phyloP scores from a whole-genome alignment of 257 asterid species.

The Salvia miltiorrhiza region DNA sequence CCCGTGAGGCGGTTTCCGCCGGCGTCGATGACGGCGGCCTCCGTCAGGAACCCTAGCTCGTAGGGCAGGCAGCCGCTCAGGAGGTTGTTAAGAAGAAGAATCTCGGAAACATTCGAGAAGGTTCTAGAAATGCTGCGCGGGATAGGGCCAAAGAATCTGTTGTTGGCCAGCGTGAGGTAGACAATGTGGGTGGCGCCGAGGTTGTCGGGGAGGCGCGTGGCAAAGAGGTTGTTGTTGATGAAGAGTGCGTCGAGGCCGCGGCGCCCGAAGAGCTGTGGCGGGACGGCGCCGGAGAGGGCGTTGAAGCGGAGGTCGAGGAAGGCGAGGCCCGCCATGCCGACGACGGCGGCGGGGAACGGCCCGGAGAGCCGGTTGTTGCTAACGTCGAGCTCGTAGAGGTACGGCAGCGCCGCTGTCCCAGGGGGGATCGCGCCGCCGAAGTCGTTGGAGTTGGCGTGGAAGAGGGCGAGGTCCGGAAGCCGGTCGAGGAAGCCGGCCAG shows the following conservation, averaged over 20 bases:
- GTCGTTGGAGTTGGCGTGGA: slow-evolving; percentile 76
- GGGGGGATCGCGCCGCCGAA: slow-evolving; percentile 53
- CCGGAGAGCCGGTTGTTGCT: slow-evolving; percentile 76
- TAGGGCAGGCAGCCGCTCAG: slow-evolving; percentile 61
- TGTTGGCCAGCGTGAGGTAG: slow-evolving; percentile 66
- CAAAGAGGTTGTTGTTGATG: slow-evolving; percentile 64
- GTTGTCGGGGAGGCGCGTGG: slow-evolving; percentile 44
- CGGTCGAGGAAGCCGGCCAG: slow-evolving; percentile 67
- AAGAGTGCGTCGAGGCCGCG: slow-evolving; percentile 49
- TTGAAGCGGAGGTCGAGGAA: slow-evolving; percentile 73
- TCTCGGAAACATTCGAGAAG: slow-evolving; percentile 37
- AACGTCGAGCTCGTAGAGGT: slow-evolving; percentile 67
- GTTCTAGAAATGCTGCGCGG: slow-evolving; percentile 38
- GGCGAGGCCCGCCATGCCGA: slow-evolving; percentile 42
- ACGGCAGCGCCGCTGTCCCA: slow-evolving; percentile 41
- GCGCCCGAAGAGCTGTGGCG: slow-evolving; percentile 49
- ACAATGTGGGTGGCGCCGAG: slow-evolving; percentile 19
- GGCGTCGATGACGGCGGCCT: slow-evolving; percentile 50
- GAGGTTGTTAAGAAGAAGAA: slow-evolving; percentile 41
- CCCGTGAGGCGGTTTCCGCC: slow-evolving; percentile 58
- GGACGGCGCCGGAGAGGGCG: slow-evolving; percentile 59
- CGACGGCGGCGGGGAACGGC: slow-evolving; percentile 46
- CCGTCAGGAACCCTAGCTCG: slow-evolving; percentile 51
- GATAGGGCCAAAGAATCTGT: slow-evolving; percentile 66
- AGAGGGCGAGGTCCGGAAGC: slow-evolving; percentile 73